Evolutionary conservation across 768 basidiomycete genomes (phyloP).

Genomic region (Termitomyces titanicus): DNA sequence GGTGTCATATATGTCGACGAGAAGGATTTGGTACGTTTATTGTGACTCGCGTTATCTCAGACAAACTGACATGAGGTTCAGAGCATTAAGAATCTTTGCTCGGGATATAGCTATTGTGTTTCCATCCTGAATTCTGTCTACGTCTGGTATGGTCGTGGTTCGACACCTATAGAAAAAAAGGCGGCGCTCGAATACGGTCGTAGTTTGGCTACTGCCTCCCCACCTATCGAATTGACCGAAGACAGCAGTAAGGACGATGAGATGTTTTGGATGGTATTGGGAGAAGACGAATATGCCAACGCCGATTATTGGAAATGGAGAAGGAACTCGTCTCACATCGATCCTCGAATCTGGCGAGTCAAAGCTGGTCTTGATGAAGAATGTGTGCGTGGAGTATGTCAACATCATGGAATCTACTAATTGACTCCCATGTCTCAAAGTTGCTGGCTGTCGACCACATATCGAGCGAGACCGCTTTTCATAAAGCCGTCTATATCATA

Average conservation of each 20-base stretch:
- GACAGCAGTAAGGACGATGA: slow-evolving; percentile 66
- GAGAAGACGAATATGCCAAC: slow-evolving; percentile 69
- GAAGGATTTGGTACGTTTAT: slow-evolving; percentile 54
- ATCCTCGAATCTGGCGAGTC: slow-evolving; percentile 62
- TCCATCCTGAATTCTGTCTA: slow-evolving; percentile 68
- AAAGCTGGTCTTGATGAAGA: slow-evolving; percentile 30
- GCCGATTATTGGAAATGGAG: slow-evolving; percentile 87
- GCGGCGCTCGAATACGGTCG: slow-evolving; percentile 63
- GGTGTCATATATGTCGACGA: slow-evolving; percentile 66
- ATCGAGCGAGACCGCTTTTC: slow-evolving; percentile 31
- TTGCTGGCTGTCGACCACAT: slow-evolving; percentile 42
- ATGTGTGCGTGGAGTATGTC: slow-evolving; percentile 33
- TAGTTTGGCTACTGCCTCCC: slow-evolving; percentile 34
- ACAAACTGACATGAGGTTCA: slow-evolving; percentile 19
- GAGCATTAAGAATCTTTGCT: slow-evolving; percentile 70
- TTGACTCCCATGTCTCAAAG: slow-evolving; percentile 28
- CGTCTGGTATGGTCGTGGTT: slow-evolving; percentile 81
- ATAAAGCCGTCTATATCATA: slow-evolving; percentile 56
- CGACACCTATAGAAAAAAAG: slow-evolving; percentile 50
- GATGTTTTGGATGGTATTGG: slow-evolving; percentile 85
- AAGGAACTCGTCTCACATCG: slow-evolving; percentile 28
- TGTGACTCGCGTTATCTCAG: slow-evolving; percentile 3
- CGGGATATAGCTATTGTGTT: slow-evolving; percentile 80
- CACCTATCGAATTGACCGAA: slow-evolving; percentile 57
- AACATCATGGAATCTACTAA: background rate